Evolutionary conservation across 108 stramenopile species (phyloP).

Genomic region (Mayamaea pseudoterrestris): DNA sequence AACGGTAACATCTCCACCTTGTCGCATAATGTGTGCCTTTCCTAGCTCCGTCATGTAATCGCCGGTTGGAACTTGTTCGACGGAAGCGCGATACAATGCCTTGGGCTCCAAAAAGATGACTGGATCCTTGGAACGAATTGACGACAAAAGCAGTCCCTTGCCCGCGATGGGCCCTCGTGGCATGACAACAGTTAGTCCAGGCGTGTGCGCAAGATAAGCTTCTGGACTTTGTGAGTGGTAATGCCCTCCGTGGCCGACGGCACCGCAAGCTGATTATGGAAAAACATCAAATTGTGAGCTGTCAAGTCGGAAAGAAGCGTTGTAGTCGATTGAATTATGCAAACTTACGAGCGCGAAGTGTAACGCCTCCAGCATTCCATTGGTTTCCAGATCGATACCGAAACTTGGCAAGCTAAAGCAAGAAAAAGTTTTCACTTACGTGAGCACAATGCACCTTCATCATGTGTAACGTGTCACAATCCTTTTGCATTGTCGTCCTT

Average conservation of each 20-base stretch:
- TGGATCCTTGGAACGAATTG: conserved; percentile 86
- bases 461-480: too few species aligned
- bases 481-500: too few species aligned
- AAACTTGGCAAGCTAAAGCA: conserved; percentile 94
- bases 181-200: conserved; percentile 93
- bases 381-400: conserved; percentile 90
- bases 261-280: too few species aligned
- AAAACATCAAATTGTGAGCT: too few species aligned
- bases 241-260: conserved; percentile 86
- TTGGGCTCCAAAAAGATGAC: conserved; percentile 97
- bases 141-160: conserved; percentile 85
- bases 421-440: too few species aligned
- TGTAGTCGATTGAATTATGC: too few species aligned
- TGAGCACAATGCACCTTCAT: too few species aligned
- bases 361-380: conserved; percentile 94
- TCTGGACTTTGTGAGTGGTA: conserved; percentile 97
- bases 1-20: conserved; percentile 87
- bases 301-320: too few species aligned
- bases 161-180: conserved; percentile 86
- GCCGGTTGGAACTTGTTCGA: conserved; percentile 88
- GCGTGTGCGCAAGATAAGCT: conserved; percentile 90
- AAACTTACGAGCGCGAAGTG: conserved; percentile 85
- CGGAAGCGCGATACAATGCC: conserved; percentile 89
- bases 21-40: conserved; percentile 76
- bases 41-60: conserved; percentile 87